Base-by-base conservation (phyloP, 805 yeast species). In the Candida coleopterorum region DNA sequence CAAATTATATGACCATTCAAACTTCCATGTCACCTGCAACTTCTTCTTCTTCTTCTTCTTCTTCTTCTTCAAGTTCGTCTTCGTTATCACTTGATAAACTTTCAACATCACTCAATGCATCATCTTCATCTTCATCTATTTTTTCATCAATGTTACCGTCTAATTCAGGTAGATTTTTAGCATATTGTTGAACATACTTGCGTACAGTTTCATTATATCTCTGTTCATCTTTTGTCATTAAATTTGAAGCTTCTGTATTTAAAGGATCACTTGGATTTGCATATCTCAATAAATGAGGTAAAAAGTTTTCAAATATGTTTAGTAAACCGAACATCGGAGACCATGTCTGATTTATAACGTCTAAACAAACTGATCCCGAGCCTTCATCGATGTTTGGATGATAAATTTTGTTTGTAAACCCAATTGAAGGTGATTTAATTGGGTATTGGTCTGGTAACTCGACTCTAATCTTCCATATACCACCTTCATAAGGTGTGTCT, bases 341-440 rank as follows among this genome's bases (percentile, higher is more conserved):
- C 98, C 98, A 90, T 0, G 97, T 87, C 55, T 90, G 96, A 57
- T 90, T 90, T 45, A 90, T 89, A 12, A 93, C 97, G 57, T 90
- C 97, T 34, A 90, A 75, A 60, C 98, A 90, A 6, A 90, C 96
- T 0, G 94, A 79, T 0, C 98, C 98, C 1, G 79, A 80, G 18
- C 78, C 72, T 55, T 88, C 94, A 55, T 90, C 98, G 43, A 90
- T 88, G 53, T 90, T 90, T 5, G 98, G 98, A 57, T 90, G 98
- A 62, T 78, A 89, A 14, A 93, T 90, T 54, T 81, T 84, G 61
- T 89, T 93, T 35, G 78, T 78, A 55, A 90, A 90, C 6, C 97
- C 97, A 44, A 90, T 88, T 11, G 96, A 87, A 5, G 98, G 98
- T 3, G 95, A 85, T 54, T 86, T 90, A 58, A 85, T 87, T 1